Percentiles rank a stretch among this genome's conserved stretches.
Conservation (phyloP, 345 rosid genomes). For the Bretschneidera sinensis region DNA sequence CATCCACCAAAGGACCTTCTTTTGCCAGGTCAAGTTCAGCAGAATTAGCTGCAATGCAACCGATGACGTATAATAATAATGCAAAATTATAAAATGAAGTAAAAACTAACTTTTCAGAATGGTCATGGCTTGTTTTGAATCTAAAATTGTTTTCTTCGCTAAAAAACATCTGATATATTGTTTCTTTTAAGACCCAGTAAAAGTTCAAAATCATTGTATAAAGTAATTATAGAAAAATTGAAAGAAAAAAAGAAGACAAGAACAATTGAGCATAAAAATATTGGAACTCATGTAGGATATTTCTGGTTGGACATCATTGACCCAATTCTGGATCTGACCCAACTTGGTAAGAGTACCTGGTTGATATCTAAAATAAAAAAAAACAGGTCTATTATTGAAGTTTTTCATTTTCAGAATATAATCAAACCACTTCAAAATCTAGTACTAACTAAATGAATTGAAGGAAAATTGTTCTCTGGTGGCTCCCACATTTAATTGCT, state of each 20-base stretch:
- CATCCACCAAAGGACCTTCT: slow-evolving; percentile 91
- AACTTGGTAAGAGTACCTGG: too few species aligned
- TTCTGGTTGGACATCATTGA: neutral
- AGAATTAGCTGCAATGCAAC: slow-evolving; percentile 87
- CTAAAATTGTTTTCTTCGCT: neutral
- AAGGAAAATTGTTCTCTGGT: too few species aligned
- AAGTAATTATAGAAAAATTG: neutral
- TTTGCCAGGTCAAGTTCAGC: slow-evolving; percentile 88
- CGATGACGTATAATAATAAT: slow-evolving; percentile 47
- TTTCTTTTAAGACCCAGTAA: neutral
- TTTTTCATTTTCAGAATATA: too few species aligned
- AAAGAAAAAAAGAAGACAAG: neutral
- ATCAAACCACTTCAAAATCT: too few species aligned
- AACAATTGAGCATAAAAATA: neutral
- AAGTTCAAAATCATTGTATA: neutral
- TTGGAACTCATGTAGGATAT: too few species aligned
- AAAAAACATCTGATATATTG: neutral
- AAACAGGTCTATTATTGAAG: too few species aligned
- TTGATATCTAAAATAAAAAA: too few species aligned
- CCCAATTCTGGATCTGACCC: slow-evolving; percentile 7
- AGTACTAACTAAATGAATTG: too few species aligned
- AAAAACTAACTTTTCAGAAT: too few species aligned
- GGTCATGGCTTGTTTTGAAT: neutral
- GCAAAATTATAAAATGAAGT: neutral
- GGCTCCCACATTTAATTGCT: neutral